Evolutionary conservation across 257 asterid genomes (phyloP), one percentile per base, ranked within the genome.

Genomic region (Penstemon eatonii): DNA sequence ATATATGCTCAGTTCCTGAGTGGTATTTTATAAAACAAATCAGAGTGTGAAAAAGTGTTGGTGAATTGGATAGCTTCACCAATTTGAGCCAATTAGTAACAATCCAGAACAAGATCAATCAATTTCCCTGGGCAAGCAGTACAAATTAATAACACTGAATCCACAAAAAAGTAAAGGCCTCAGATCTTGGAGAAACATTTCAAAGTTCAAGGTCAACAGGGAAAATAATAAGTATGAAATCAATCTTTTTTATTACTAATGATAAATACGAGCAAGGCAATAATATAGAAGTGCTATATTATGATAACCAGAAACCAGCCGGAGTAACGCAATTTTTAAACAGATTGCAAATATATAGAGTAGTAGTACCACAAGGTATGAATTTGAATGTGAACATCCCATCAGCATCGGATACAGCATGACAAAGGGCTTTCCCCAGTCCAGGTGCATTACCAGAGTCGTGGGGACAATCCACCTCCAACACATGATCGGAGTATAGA

Each of bases 341-440:
- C 8, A 64, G 65, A 68, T 1, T 61, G 53, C 61, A 52, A 65
- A 68, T 68, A 68, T 52, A 38, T 52, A 65, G 68, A 70, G 67
- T 64, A 25, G 33, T 25, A 53, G 76, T 91, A 93, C 98, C 98
- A 73, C 98, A 93, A 19, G 98, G 96, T 71, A 90, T 78, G 45
- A 87, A 83, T 71, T 87, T 82, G 69, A 93, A 90, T 56, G 67
- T 77, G 85, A 93, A 93, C 81, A 76, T 78, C 82, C 98, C 98
- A 81, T 84, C 87, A 74, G 94, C 93, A 84, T 90, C 96, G 69
- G 98, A 85, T 78, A 82, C 86, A 62, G 89, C 86, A 81, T 86
- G 94, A 69, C 98, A 93, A 64, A 93, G 97, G 73, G 96, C 92
- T 81, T 83, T 89, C 76, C 82, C 85, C 60, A 77, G 74, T 59